phyloP scores from a whole-genome alignment of 106 monocot genomes.

The Apostasia ramifera region DNA sequence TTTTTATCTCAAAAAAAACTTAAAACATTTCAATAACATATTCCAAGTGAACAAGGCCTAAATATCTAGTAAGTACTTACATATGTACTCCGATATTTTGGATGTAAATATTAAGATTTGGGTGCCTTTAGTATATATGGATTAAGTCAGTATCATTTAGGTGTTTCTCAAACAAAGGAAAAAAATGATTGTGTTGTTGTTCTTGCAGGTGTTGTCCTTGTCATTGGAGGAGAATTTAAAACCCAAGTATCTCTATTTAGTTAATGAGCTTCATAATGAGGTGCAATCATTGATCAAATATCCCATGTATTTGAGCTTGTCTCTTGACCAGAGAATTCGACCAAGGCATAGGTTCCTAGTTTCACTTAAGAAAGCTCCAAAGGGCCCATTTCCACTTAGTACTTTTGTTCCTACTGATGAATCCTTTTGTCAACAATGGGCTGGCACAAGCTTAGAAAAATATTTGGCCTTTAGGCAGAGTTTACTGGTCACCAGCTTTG shows the following conservation, averaged over 20 bases:
- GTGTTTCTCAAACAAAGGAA: no score
- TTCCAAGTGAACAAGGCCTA: no score
- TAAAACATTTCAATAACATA: no score
- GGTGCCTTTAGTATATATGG: no score
- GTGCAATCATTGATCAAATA: constrained; percentile 85
- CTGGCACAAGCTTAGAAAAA: constrained; percentile 78
- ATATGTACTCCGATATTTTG: no score
- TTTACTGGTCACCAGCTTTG: constrained; percentile 49
- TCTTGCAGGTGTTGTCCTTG: constrained; percentile 73
- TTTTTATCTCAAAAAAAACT: no score
- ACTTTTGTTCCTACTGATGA: constrained; percentile 84
- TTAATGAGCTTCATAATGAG: constrained; percentile 88
- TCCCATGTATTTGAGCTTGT: constrained; percentile 92
- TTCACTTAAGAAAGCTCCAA: constrained; percentile 84
- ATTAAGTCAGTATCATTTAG: no score
- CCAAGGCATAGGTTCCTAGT: constrained; percentile 86
- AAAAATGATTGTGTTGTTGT: not conserved
- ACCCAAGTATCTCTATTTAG: constrained; percentile 91
- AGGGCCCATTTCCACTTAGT: constrained; percentile 94
- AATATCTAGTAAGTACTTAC: no score
- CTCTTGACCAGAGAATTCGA: constrained; percentile 87
- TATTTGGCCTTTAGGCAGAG: constrained; percentile 72
- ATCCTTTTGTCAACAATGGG: constrained; percentile 84
- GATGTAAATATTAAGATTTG: no score
- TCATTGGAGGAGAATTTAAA: constrained; percentile 85